Base-by-base conservation (phyloP, 1,139 yeast genomes). In the Arxiozyma slooffiae region DNA sequence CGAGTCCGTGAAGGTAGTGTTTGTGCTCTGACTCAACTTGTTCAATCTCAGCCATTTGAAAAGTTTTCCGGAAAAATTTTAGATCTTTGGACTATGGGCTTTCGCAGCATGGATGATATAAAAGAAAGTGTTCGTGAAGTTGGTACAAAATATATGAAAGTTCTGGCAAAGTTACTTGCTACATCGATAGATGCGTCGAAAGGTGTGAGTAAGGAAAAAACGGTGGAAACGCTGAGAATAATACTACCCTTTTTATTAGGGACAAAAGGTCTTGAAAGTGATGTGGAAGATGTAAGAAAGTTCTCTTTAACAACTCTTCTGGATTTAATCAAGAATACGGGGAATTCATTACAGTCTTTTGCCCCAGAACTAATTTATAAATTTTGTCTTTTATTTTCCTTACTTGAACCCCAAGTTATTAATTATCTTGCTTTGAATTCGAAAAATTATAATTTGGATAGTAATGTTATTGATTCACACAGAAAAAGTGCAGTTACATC, bases 41-140 rank as follows among this genome's bases (percentile, higher is more conserved):
- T 92, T 17, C 86, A 82, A 57, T 76, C 81, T 7, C 74, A 78
- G 37, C 75, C 81, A 1, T 64, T 79, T 42, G 79, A 75, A 14
- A 69, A 66, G 9, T 85, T 84, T 58, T 81, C 80, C 47, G 60
- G 66, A 7, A 63, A 71, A 18, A 65, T 87, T 50, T 85, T 85
- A 53, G 80, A 79, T 6, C 80, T 92, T 37, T 90, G 97, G 97
- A 74, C 77, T 6, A 82, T 86, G 86, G 81, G 94, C 50, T 90
- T 92, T 70, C 77, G 98, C 61, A 79, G 80, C 0, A 80, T 90
- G 78, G 98, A 92, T 68, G 98, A 92, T 69, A 88, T 92, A 53
- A 92, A 92, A 64, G 97, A 88, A 47, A 86, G 95, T 69, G 97
- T 92, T 4, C 75, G 97, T 47, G 79, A 79, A 52, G 95, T 88